Conservation (phyloP, 768 basidiomycete species). For the Leucosporidium yakuticum region DNA sequence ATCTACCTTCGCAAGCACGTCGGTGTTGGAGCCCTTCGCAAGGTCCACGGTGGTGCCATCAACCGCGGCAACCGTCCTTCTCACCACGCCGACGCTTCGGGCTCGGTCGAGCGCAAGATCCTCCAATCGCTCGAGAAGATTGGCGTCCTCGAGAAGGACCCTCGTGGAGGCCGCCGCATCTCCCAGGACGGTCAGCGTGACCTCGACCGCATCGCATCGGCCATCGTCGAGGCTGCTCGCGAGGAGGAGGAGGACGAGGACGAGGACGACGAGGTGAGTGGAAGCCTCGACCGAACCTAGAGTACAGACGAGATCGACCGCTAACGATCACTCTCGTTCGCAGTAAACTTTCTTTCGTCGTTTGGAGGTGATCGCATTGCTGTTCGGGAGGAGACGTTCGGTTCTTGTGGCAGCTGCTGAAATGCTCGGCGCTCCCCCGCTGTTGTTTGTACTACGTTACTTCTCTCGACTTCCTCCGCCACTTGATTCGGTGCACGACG, state of each 20-base stretch:
- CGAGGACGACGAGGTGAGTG: constrained; percentile 30
- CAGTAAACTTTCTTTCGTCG: too few relatives aligned
- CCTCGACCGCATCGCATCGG: constrained; percentile 52
- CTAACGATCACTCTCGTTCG: too few relatives aligned
- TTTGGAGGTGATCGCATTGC: too few relatives aligned
- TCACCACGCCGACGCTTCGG: constrained; percentile 78
- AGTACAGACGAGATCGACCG: too few relatives aligned
- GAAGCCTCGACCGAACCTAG: too few relatives aligned
- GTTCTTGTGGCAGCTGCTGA: too few relatives aligned
- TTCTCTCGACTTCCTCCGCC: too few relatives aligned
- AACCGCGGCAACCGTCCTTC: constrained; percentile 93
- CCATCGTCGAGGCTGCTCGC: constrained; percentile 44
- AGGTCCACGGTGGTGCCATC: constrained; percentile 94
- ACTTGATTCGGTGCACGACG: too few relatives aligned
- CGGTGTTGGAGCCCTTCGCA: constrained; percentile 60
- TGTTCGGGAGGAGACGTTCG: too few relatives aligned
- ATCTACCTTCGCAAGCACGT: constrained; percentile 78
- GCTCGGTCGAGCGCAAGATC: constrained; percentile 72
- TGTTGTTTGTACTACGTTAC: too few relatives aligned
- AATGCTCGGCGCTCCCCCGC: too few relatives aligned
- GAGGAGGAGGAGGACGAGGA: constrained; percentile 41
- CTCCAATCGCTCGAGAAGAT: constrained; percentile 98
- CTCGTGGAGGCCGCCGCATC: constrained; percentile 84
- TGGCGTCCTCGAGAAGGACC: constrained; percentile 89
- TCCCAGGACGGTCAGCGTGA: constrained; percentile 95